phyloP scores from a whole-genome alignment of 2,329 filamentous ascomycete species.

The Curvularia eragrostidis region DNA sequence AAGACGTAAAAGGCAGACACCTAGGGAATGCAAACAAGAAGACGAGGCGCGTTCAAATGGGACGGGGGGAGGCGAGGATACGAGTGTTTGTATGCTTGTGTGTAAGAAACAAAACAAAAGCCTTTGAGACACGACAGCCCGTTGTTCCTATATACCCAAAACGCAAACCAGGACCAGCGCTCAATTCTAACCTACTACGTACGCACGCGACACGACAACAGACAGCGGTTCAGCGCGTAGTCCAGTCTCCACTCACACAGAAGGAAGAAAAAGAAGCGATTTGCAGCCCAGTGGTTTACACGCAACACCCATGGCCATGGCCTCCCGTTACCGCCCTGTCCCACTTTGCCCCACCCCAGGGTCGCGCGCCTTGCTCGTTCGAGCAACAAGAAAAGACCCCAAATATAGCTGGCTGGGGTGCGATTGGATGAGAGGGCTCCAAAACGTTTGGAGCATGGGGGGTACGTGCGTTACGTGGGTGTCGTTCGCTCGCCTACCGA shows the following conservation, averaged over 20 bases:
- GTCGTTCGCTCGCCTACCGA: slow-evolving; percentile 24
- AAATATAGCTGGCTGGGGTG: slow-evolving; percentile 25
- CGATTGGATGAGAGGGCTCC: slow-evolving; percentile 16
- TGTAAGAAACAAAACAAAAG: slow-evolving; percentile 4
- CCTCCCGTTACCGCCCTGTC: slow-evolving; percentile 18
- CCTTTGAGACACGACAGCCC: neutral
- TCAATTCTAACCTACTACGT: neutral
- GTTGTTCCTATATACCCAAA: slow-evolving; percentile 16
- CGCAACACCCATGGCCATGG: slow-evolving; percentile 3
- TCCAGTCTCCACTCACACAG: neutral
- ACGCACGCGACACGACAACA: slow-evolving; percentile 8
- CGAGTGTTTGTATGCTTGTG: neutral
- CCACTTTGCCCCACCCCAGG: slow-evolving; percentile 2
- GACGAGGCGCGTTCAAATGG: neutral
- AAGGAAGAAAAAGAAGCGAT: too few species aligned
- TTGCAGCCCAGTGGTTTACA: slow-evolving; percentile 3
- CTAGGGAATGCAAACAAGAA: neutral
- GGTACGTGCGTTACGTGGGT: neutral
- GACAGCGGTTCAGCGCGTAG: slow-evolving; percentile 14
- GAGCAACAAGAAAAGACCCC: slow-evolving; percentile 19
- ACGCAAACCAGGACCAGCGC: neutral
- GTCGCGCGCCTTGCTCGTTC: neutral
- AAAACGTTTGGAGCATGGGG: neutral
- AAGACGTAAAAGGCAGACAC: neutral
- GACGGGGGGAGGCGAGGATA: neutral